Evolutionary conservation across 1,284 basidiomycete species (phyloP).

Genomic region (Cryptococcus floricola): DNA sequence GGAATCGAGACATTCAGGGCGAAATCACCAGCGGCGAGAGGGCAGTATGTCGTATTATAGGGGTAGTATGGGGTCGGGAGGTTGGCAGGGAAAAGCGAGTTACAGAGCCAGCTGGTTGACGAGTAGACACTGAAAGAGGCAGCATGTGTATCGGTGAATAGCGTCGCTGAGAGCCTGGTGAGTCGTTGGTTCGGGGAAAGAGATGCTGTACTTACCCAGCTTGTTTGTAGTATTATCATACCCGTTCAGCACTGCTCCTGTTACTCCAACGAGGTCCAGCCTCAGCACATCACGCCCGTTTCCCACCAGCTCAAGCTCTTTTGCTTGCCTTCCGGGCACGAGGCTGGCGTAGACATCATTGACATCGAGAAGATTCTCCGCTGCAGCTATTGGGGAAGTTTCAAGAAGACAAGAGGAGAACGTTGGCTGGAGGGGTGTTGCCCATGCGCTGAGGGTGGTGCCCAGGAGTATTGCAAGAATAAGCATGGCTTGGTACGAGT

Average conservation of each 20-base stretch:
- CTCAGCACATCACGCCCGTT: slow-evolving; percentile 40
- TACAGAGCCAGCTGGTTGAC: slow-evolving; percentile 70
- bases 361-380: slow-evolving; percentile 54
- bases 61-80: slow-evolving; percentile 52
- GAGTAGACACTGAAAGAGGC: slow-evolving; percentile 70
- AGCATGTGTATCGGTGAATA: slow-evolving; percentile 74
- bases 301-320: slow-evolving; percentile 34
- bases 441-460: slow-evolving; percentile 9
- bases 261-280: slow-evolving; percentile 42
- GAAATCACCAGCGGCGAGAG: slow-evolving; percentile 68
- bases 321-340: slow-evolving; percentile 50
- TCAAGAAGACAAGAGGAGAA: slow-evolving; percentile 28
- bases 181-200: neutral
- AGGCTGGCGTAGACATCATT: slow-evolving; percentile 71
- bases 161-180: slow-evolving; percentile 58
- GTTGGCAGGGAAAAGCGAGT: slow-evolving; percentile 65
- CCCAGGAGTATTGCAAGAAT: slow-evolving; percentile 10
- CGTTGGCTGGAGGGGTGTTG: slow-evolving; percentile 24
- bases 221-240: slow-evolving; percentile 59
- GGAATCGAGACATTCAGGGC: slow-evolving; percentile 75
- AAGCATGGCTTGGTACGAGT: slow-evolving; percentile 3
- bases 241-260: slow-evolving; percentile 56
- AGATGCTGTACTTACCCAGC: slow-evolving; percentile 55
- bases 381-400: slow-evolving; percentile 21
- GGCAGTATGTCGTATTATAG: slow-evolving; percentile 63